These are phyloP conservation scores for Debaryomyces hansenii DNA, from an alignment of 805 yeast genomes.

Conservation along the genomic window DNA sequence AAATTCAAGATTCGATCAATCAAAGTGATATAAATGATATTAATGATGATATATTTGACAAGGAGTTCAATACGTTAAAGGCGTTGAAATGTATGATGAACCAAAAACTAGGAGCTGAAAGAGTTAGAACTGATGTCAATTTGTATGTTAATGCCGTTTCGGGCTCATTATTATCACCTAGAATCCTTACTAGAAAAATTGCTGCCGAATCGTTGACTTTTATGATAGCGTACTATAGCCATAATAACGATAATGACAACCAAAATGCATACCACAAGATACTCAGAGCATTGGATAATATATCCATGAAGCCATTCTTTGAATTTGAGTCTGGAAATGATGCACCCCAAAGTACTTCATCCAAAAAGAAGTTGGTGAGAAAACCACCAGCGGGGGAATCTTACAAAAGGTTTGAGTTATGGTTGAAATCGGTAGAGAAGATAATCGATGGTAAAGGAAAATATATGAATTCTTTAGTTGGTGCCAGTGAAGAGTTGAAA, in stretches of 20 bases:
- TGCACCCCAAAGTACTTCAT: not conserved
- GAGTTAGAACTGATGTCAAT: slow-evolving; percentile 47
- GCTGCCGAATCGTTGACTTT: slow-evolving; percentile 74
- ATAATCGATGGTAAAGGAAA: slow-evolving; percentile 85
- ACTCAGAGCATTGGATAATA: slow-evolving; percentile 49
- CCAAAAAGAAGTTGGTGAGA: slow-evolving; percentile 29
- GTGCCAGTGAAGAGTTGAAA: slow-evolving; percentile 82
- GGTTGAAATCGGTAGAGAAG: slow-evolving; percentile 66
- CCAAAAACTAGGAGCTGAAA: slow-evolving; percentile 59
- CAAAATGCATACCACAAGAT: slow-evolving; percentile 56
- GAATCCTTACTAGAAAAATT: slow-evolving; percentile 70
- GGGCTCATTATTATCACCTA: slow-evolving; percentile 72
- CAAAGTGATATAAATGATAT: slow-evolving; percentile 35
- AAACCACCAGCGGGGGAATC: slow-evolving; percentile 35
- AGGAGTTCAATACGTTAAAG: slow-evolving; percentile 73
- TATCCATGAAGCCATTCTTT: slow-evolving; percentile 38
- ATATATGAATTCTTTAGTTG: slow-evolving; percentile 82
- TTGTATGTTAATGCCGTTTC: slow-evolving; percentile 59
- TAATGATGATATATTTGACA: slow-evolving; percentile 56
- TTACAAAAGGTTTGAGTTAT: slow-evolving; percentile 60
- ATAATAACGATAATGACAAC: slow-evolving; percentile 23
- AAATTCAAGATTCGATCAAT: slow-evolving; percentile 50
- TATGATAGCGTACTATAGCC: slow-evolving; percentile 41
- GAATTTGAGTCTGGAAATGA: slow-evolving; percentile 36
- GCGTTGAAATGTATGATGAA: slow-evolving; percentile 76